These are phyloP conservation scores for Magnaporthiopsis rhizophila DNA, from an alignment of 2,329 filamentous ascomycete species.

Conservation along the genomic window DNA sequence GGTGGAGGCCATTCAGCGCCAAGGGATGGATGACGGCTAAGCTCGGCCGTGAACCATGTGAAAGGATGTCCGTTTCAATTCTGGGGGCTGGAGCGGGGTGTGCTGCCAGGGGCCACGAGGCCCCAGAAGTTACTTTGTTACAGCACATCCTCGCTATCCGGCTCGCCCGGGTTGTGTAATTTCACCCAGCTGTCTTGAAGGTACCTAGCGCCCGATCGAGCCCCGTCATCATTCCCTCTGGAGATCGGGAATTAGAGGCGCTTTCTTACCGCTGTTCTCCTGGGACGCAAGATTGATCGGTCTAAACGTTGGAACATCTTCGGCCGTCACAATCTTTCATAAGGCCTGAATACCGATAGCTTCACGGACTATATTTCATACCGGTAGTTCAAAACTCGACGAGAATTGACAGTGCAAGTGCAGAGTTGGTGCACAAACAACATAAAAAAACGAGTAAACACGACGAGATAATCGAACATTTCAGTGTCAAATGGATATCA, in stretches of 20 bases:
- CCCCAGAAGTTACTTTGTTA: neutral
- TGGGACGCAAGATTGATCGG: too few relatives aligned
- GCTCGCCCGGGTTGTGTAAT: neutral
- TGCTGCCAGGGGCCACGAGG: neutral
- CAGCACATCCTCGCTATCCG: neutral
- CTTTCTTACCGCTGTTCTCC: neutral
- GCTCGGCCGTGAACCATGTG: too few relatives aligned
- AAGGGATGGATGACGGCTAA: too few relatives aligned
- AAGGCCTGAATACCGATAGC: too few relatives aligned
- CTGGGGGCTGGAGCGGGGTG: neutral
- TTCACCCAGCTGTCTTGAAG: neutral
- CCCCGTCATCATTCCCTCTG: neutral
- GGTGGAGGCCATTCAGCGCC: neutral
- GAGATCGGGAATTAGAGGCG: neutral
- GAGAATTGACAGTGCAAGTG: too few relatives aligned
- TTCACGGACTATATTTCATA: too few relatives aligned
- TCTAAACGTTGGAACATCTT: too few relatives aligned
- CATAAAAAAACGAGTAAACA: neutral
- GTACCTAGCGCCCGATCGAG: neutral
- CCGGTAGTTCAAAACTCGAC: too few relatives aligned
- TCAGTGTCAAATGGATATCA: neutral
- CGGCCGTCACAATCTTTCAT: too few relatives aligned
- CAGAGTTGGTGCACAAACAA: too few relatives aligned
- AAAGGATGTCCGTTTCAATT: too few relatives aligned
- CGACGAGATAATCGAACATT: neutral